Conservation (phyloP, 768 basidiomycete species). For the Stropharia rugosoannulata region DNA sequence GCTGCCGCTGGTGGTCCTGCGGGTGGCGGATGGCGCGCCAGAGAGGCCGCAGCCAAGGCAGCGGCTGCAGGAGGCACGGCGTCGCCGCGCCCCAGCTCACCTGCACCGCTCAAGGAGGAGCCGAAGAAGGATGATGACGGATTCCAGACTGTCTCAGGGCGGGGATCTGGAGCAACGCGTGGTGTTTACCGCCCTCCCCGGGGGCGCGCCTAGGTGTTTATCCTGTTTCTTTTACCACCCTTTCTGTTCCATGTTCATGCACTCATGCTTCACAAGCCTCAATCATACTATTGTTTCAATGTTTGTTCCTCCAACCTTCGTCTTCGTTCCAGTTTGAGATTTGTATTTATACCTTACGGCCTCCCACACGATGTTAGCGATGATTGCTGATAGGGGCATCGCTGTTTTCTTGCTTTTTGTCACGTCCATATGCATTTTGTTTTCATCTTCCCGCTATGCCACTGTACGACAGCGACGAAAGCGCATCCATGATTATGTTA, state of each 20-base stretch:
- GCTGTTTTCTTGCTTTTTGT: no score
- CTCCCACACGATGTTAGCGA: no score
- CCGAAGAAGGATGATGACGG: constrained; percentile 64
- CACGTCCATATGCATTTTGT: no score
- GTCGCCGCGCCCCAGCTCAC: constrained; percentile 25
- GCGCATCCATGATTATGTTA: no score
- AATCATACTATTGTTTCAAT: not conserved
- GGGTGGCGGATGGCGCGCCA: constrained; percentile 5
- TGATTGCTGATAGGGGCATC: no score
- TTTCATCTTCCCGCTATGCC: no score
- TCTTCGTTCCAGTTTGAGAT: no score
- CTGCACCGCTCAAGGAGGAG: constrained; percentile 36
- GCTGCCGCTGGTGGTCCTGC: constrained; percentile 18
- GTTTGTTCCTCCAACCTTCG: not conserved
- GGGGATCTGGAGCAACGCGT: constrained; percentile 3
- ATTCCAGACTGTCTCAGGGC: constrained; percentile 55
- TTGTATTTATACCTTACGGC: no score
- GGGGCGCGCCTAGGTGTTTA: constrained; percentile 16
- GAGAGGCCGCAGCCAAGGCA: not conserved
- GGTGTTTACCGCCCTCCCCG: constrained; percentile 23
- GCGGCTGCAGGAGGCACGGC: constrained; percentile 12
- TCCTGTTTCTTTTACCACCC: not conserved
- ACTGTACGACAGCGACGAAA: no score
- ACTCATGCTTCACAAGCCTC: not conserved
- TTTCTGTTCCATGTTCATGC: not conserved